phyloP scores from a whole-genome alignment of 352 stramenopile species.

The Phytopythium helicoides region DNA sequence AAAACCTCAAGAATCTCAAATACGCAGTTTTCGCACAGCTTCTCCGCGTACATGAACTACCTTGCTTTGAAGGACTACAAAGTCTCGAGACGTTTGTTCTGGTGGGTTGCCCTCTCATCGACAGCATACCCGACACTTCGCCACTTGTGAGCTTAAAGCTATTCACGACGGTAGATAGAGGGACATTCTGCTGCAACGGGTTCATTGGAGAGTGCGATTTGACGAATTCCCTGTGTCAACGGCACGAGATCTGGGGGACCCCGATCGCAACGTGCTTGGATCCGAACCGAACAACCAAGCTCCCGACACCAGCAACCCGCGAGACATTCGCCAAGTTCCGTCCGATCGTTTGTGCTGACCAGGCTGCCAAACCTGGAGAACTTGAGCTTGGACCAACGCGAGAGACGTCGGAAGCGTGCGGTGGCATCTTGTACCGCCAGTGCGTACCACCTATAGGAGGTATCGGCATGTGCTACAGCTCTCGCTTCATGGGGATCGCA shows the following conservation, averaged over 20 bases:
- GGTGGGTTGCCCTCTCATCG: background rate
- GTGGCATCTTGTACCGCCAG: slow-evolving; percentile 21
- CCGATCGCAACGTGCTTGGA: slow-evolving; percentile 1
- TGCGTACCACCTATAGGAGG: slow-evolving; percentile 4
- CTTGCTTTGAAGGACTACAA: slow-evolving; percentile 1
- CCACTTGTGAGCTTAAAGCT: slow-evolving; percentile 1
- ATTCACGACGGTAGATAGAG: background rate
- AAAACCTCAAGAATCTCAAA: too few relatives aligned
- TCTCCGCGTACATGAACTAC: too few relatives aligned
- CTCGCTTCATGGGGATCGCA: slow-evolving; percentile 23
- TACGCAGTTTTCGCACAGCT: too few relatives aligned
- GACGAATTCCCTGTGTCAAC: slow-evolving; percentile 3
- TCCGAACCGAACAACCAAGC: too few relatives aligned
- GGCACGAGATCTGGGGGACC: background rate
- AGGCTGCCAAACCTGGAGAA: background rate
- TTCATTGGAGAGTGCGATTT: too few relatives aligned
- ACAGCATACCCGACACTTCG: slow-evolving; percentile 6
- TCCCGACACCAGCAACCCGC: slow-evolving; percentile 11
- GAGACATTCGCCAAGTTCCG: slow-evolving; percentile 17
- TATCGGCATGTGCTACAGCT: slow-evolving; percentile 29
- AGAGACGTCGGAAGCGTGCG: slow-evolving; percentile 10
- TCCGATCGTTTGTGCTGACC: slow-evolving; percentile 16
- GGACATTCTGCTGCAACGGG: slow-evolving; percentile 10
- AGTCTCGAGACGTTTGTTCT: slow-evolving; percentile 1
- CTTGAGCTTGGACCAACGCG: slow-evolving; percentile 3